Base-by-base conservation (phyloP, 345 rosid genomes). In the Eucalyptus melliodora region DNA sequence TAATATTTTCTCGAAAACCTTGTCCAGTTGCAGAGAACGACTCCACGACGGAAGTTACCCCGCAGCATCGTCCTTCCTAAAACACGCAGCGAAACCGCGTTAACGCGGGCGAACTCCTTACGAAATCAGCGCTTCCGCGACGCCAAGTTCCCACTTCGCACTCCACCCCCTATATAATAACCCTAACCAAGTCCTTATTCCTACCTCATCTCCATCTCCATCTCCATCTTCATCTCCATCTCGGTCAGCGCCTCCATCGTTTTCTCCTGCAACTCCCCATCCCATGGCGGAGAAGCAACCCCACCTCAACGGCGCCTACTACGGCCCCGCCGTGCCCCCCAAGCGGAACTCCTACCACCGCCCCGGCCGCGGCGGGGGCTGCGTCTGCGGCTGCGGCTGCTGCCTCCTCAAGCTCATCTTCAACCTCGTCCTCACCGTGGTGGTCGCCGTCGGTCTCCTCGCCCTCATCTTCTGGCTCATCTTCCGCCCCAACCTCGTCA, bases 381-480 rank as follows among this genome's bases (percentile, higher is more conserved):
- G 92, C 55, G 69, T 10, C 45, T 89, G 91, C 34, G 60, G 89
- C 16, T 82, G 88, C 27, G 87, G 90, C 69, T 90, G 91, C 88
- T 90, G 91, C 90, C 72, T 91, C 85, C 50, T 91, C 80, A 80
- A 50, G 89, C 59, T 91, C 90, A 42, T 91, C 81, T n/a, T 90
- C 59, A 30, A 90, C 80, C 31, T 91, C 42, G 7, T 91, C 87
- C 11, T 91, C 55, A 72, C 91, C 88, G 77, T 87, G 80, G 90
- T 69, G 27, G 37, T 91, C 87, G 8, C 65, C 87, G 40, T 91
- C 27, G 94, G 93, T 82, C 77, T 92, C 31, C 91, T 91, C 59
- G 49, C 67, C 86, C 62, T 93, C 77, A 12, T 93, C 51, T 88
- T 93, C 93, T 93, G 95, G 95, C 92, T 93, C 87, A 49, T 93